A percentile compares a stretch with the other conserved stretches of the same genome.
Evolutionary conservation across 352 stramenopile species (phyloP).

Genomic region (Peronospora belbahrii): DNA sequence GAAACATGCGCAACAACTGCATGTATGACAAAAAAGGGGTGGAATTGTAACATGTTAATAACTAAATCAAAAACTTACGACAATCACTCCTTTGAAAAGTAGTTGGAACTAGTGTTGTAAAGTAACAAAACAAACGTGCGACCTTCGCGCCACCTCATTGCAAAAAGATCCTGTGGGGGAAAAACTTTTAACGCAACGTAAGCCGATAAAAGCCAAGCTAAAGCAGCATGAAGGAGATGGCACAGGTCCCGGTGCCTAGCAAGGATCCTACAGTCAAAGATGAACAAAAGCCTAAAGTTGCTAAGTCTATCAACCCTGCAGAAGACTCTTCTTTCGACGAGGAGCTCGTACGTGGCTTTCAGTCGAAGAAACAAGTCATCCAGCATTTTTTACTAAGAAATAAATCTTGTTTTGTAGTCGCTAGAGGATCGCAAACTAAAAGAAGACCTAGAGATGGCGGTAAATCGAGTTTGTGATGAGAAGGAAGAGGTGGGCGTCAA

Average conservation of each 20-base stretch:
- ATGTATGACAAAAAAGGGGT: too few relatives aligned
- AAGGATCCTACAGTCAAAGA: conserved; percentile 47
- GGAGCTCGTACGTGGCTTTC: conserved; percentile 47
- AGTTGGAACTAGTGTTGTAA: too few relatives aligned
- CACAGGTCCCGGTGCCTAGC: conserved; percentile 44
- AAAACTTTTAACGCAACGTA: not conserved
- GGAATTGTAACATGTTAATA: too few relatives aligned
- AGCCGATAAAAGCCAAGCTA: not conserved
- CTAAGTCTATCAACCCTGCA: conserved; percentile 22
- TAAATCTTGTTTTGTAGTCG: conserved; percentile 34
- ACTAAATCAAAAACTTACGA: too few relatives aligned
- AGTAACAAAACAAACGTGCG: too few relatives aligned
- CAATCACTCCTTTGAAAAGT: too few relatives aligned
- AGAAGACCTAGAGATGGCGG: conserved; percentile 87
- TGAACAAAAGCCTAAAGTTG: conserved; percentile 26
- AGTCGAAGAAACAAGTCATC: not conserved
- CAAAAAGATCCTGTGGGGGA: not conserved
- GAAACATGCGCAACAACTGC: too few relatives aligned
- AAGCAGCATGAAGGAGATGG: conserved; percentile 63
- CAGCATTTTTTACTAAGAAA: not conserved
- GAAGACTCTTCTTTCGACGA: conserved; percentile 38
- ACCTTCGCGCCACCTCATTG: not conserved
- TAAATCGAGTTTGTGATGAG: conserved; percentile 67
- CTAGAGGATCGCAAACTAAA: conserved; percentile 91
- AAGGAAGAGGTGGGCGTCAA: conserved; percentile 62